Base-by-base conservation (phyloP, 345 rosid genomes). In the Mercurialis annua region DNA sequence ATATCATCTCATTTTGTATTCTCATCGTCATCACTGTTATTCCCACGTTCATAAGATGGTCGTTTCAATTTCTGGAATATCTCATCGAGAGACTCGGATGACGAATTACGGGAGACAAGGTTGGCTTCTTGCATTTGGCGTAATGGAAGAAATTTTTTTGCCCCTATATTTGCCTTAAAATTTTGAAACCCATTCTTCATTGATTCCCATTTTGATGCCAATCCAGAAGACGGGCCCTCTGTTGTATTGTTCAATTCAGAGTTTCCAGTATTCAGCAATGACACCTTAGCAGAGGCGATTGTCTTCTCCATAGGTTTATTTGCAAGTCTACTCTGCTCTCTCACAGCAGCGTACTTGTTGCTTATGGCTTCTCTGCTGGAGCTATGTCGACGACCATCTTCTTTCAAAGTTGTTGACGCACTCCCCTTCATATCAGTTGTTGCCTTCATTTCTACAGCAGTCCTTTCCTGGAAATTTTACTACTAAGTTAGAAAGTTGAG, bases 61-160 rank as follows among this genome's bases (percentile, higher is more conserved):
- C 82, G 85, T 81, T 86, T 92, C 81, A 95, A 68, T 77, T 92
- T 90, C 75, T 90, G 97, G 71, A 92, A 95, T 78, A 92, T 95
- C 73, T 86, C 92, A 34, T 92, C 97, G 0, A 90, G 83, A 18
- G 90, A 86, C 54, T 92, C 96, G 0, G 86, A 80, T 33, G 87
- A 81, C 21, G 84, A 67, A 49, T 10, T 65, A 27, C 11, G 78
- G 31, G 87, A 73, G 20, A 76, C 18, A 9, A 66, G 71, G 17
- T 23, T 53, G 40, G 81, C 71, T 74, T 90, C 92, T 74, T 71
- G 86, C 15, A 29, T 76, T 72, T 85, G 96, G 34, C 81, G 82
- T 61, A 86, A 2, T 24, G 94, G 96, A 50, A 88, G 84, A 74
- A 92, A 87, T 71, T 76, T 88, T 70, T 80, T 85, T 33, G 86